Evolutionary conservation across 1,284 basidiomycete genomes (phyloP), one percentile per base, ranked within the genome.

Genomic region (Sporisorium exsertum): DNA sequence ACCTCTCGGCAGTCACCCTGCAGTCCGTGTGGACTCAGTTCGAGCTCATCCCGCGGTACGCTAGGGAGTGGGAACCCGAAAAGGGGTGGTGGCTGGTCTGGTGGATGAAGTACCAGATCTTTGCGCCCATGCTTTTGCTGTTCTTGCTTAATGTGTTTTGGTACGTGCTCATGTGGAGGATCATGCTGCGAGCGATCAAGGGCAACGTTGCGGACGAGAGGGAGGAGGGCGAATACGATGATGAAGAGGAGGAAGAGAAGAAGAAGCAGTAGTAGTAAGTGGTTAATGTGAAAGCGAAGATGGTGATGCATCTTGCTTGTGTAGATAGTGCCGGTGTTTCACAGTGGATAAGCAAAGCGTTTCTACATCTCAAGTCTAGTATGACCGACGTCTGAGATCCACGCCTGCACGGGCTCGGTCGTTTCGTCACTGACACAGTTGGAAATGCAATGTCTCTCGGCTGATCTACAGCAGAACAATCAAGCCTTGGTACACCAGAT

Each of bases 21-120:
- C 92, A 89, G 88, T 95, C 94, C 1, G 92, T 97, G 1, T 95
- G 91, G 91, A 88, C 85, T 35, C 90, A 99, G 82, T 94, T 91
- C 71, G 89, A 93, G 62, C 87, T 92, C 16, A 89, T 94, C 65
- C 93, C 93, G 18, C 71, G 51, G 40, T 61, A 81, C 52, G 74
- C 83, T 1, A 64, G 72, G 22, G 69, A 78, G 22, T 85, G 81
- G 73, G 62, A 78, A 37, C 83, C 83, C 5, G 77, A 63, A 15
- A 68, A 80, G 49, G 83, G 83, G 2, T 78, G 77, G 76, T 85
- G 83, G 83, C 64, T 85, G 32, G 81, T 80, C 2, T 58, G 56
- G 53, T 84, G 82, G 83, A 84, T 85, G 82, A 81, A 66, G 58
- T 83, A 81, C 58, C 81, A 83, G 75, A 73, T 82, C 16, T 85